These are phyloP conservation scores for Stentor roeselii DNA, from an alignment of 73 alveolate genomes.

Conservation along the genomic window DNA sequence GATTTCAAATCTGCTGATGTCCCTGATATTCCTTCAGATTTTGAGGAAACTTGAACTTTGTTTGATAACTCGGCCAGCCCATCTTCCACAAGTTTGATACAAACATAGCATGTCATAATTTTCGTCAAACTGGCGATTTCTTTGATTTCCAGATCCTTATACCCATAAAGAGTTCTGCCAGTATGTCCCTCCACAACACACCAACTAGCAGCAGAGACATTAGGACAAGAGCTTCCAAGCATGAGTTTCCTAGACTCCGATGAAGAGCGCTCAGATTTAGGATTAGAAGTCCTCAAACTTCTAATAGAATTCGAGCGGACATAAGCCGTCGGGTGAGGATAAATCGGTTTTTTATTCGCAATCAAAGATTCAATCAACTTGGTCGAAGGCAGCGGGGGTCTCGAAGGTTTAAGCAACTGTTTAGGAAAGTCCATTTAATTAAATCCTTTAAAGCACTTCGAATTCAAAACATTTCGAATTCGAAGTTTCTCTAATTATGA, in stretches of 20 bases:
- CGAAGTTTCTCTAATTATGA: no score
- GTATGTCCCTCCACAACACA: constrained; percentile 17
- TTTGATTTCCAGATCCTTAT: constrained; percentile 15
- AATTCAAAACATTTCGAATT: no score
- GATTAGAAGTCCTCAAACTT: background rate
- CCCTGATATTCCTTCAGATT: constrained; percentile 48
- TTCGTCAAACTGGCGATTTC: constrained; percentile 78
- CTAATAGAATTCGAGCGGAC: background rate
- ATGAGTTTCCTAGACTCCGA: background rate
- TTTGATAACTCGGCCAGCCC: constrained; percentile 45
- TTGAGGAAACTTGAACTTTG: constrained; percentile 41
- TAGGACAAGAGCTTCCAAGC: background rate
- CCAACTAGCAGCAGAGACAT: constrained; percentile 11
- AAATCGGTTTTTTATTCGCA: background rate
- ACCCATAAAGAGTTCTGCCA: background rate
- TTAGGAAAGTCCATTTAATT: background rate
- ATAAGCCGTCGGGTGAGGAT: background rate
- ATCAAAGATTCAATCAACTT: background rate
- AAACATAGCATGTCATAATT: constrained; percentile 66
- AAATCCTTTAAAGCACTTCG: no score
- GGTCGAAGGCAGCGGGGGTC: constrained; percentile 1
- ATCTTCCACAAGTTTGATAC: constrained; percentile 42
- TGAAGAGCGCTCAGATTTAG: constrained; percentile 5
- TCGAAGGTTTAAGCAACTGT: background rate
- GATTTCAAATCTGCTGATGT: constrained; percentile 54